These are phyloP conservation scores for Elasticomyces elasticus DNA, from an alignment of 495 filamentous ascomycete genomes.

Conservation along the genomic window DNA sequence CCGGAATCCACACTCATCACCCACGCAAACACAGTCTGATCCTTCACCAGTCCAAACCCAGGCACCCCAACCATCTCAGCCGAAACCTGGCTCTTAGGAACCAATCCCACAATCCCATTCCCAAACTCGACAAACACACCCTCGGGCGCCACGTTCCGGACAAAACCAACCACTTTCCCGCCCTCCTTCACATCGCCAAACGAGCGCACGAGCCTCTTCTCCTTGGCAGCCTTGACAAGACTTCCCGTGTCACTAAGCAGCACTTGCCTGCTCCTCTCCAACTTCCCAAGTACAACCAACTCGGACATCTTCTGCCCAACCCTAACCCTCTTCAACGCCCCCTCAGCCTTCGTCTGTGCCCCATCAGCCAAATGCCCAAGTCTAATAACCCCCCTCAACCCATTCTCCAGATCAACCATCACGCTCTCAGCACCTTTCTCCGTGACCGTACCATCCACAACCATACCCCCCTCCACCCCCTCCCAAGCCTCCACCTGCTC, in stretches of 20 bases:
- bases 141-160: constrained; percentile 67
- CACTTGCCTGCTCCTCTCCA: constrained; percentile 60
- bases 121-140: constrained; percentile 77
- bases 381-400: constrained; percentile 63
- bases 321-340: constrained; percentile 64
- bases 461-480: constrained; percentile 55
- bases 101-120: constrained; percentile 62
- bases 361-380: constrained; percentile 76
- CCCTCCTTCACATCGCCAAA: constrained; percentile 64
- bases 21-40: constrained; percentile 59
- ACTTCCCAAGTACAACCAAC: constrained; percentile 74
- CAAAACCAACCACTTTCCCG: constrained; percentile 63
- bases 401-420: constrained; percentile 60
- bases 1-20: constrained; percentile 57
- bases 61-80: constrained; percentile 54
- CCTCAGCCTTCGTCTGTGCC: constrained; percentile 58
- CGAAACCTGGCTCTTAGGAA: constrained; percentile 64
- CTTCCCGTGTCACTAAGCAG: constrained; percentile 69
- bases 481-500: constrained; percentile 66
- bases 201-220: constrained; percentile 49
- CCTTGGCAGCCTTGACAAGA: constrained; percentile 62
- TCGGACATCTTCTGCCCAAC: constrained; percentile 72
- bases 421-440: constrained; percentile 77
- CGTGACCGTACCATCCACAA: constrained; percentile 67
- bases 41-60: constrained; percentile 63